These are phyloP conservation scores for Acacia acuminata DNA, from an alignment of 306 rosid species.

Conservation along the genomic window DNA sequence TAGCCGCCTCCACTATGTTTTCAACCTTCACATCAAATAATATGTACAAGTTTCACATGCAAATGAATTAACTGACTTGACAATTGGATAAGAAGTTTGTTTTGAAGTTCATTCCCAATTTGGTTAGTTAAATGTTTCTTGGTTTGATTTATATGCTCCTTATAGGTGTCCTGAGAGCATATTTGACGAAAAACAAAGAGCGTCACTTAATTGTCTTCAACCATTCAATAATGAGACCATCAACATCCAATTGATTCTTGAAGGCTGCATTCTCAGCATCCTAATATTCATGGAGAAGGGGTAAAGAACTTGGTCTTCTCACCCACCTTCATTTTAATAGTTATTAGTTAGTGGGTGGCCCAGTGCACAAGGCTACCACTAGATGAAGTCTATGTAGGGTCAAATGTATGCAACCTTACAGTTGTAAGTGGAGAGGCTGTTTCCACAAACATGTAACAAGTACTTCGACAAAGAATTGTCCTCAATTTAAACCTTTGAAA, in stretches of 20 bases:
- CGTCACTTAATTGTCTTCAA: neutral
- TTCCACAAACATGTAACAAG: no score
- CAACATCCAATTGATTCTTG: no score
- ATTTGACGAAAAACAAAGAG: neutral
- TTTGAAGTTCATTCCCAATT: neutral
- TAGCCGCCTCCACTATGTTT: neutral
- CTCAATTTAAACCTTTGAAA: no score
- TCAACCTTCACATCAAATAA: neutral
- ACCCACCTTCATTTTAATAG: neutral
- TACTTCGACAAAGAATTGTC: no score
- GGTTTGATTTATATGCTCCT: neutral
- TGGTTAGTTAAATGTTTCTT: neutral
- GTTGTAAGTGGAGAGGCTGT: no score
- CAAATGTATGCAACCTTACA: no score
- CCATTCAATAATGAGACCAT: neutral
- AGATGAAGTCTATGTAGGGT: no score
- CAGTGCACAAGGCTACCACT: no score
- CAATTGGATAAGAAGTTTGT: neutral
- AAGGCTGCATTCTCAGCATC: neutral
- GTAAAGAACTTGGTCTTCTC: neutral
- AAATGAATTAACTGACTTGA: neutral
- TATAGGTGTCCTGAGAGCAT: neutral
- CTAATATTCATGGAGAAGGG: neutral
- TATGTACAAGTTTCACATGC: neutral
- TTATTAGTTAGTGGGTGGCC: neutral